Conservation (phyloP, 108 stramenopile genomes). For the Schizochytrium sp. region DNA sequence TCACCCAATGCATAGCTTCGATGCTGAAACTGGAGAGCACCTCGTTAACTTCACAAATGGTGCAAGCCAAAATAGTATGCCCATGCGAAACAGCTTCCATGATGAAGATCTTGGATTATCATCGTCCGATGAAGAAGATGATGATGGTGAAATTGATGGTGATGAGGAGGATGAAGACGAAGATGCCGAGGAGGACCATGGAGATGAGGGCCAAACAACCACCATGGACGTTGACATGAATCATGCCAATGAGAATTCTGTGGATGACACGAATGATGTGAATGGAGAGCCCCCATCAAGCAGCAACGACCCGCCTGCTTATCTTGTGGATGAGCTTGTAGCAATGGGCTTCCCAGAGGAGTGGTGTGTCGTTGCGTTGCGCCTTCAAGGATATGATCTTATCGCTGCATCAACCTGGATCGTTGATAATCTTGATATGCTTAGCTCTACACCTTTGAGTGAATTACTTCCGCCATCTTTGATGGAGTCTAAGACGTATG, state of each 20-base stretch:
- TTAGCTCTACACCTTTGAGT: conserved; percentile 26
- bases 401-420: conserved; percentile 44
- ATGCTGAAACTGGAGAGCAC: not conserved
- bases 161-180: conserved; percentile 60
- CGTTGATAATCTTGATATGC: conserved; percentile 60
- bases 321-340: conserved; percentile 58
- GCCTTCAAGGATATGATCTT: not conserved
- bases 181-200: conserved; percentile 60
- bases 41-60: too few relatives aligned
- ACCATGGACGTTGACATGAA: not conserved
- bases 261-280: not conserved
- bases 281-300: not conserved
- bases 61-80: too few relatives aligned
- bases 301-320: conserved; percentile 23
- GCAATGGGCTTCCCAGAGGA: conserved; percentile 64
- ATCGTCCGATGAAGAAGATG: conserved; percentile 45
- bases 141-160: conserved; percentile 24
- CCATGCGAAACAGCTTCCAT: not conserved
- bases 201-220: conserved; percentile 53
- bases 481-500: not conserved
- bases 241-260: not conserved
- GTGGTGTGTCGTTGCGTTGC: conserved; percentile 58
- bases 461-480: conserved; percentile 9
- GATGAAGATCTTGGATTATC: not conserved
- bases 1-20: not conserved